Evolutionary conservation across 768 basidiomycete genomes (phyloP).

Genomic region (Termitomyces heimii): DNA sequence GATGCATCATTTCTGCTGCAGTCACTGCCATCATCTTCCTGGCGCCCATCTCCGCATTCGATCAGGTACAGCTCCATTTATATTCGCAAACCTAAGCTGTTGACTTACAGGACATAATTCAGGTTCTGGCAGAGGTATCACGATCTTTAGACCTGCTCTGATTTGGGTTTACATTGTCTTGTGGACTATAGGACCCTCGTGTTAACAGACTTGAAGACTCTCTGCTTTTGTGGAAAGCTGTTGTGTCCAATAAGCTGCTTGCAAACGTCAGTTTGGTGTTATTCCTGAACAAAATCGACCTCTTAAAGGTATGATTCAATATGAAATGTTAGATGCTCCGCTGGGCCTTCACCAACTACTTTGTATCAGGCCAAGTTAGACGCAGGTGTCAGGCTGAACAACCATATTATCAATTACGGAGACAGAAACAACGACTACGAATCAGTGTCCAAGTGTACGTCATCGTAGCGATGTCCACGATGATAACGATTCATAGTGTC

Average conservation of each 20-base stretch:
- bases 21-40: constrained; percentile 88
- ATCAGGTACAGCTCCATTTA: constrained; percentile 40
- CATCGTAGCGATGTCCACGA: neutral
- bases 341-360: neutral
- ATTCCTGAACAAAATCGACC: constrained; percentile 79
- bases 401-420: constrained; percentile 66
- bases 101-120: constrained; percentile 11
- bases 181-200: constrained; percentile 46
- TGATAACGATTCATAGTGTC: neutral
- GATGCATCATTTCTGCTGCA: constrained; percentile 21
- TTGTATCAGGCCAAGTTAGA: constrained; percentile 60
- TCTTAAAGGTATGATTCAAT: constrained; percentile 50
- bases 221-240: constrained; percentile 63
- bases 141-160: constrained; percentile 4
- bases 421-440: constrained; percentile 78
- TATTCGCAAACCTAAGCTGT: neutral
- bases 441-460: constrained; percentile 67
- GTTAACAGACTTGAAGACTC: constrained; percentile 82
- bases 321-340: neutral
- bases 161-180: constrained; percentile 7
- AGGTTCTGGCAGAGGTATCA: constrained; percentile 65
- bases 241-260: constrained; percentile 70
- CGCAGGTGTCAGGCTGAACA: constrained; percentile 64
- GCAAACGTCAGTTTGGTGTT: constrained; percentile 71
- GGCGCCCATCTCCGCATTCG: constrained; percentile 83